Conservation (phyloP, 2,329 filamentous ascomycete genomes). For the Penicillium occitanis region DNA sequence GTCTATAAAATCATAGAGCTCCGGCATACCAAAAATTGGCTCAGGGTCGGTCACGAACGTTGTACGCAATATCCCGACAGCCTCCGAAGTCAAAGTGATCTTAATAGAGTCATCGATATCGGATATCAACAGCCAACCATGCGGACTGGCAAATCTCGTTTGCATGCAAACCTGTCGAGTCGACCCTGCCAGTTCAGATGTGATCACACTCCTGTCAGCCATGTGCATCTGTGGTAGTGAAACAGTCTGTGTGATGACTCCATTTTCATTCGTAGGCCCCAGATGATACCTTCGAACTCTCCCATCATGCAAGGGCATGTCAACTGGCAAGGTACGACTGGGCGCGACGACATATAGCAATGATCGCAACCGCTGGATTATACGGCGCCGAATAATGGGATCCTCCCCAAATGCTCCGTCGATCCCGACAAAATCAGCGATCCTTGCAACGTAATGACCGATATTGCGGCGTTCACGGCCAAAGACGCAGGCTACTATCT, state of each 20-base stretch:
- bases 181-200: conserved; percentile 26
- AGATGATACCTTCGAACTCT: conserved; percentile 53
- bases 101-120: conserved; percentile 98
- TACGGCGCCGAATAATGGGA: conserved; percentile 60
- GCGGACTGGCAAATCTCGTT: conserved; percentile 71
- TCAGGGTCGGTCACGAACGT: conserved; percentile 77
- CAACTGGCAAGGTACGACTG: conserved; percentile 64
- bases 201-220: conserved; percentile 51
- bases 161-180: conserved; percentile 57
- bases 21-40: conserved; percentile 77
- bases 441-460: conserved; percentile 65
- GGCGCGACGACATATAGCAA: conserved; percentile 76
- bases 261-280: conserved; percentile 69
- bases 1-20: conserved; percentile 70
- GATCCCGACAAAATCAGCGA: conserved; percentile 69
- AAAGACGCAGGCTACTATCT: conserved; percentile 82
- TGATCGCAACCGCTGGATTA: conserved; percentile 59
- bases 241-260: conserved; percentile 66
- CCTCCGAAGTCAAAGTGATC: conserved; percentile 76
- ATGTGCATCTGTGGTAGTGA: conserved; percentile 40
- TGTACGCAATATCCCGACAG: conserved; percentile 74
- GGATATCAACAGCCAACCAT: conserved; percentile 82
- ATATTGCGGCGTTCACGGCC: conserved; percentile 67
- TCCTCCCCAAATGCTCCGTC: conserved; percentile 53
- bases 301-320: conserved; percentile 43